A percentile compares a stretch with the other conserved stretches of the same genome.
Conservation (phyloP, 108 stramenopile species). For the Stephanodiscus triporus region DNA sequence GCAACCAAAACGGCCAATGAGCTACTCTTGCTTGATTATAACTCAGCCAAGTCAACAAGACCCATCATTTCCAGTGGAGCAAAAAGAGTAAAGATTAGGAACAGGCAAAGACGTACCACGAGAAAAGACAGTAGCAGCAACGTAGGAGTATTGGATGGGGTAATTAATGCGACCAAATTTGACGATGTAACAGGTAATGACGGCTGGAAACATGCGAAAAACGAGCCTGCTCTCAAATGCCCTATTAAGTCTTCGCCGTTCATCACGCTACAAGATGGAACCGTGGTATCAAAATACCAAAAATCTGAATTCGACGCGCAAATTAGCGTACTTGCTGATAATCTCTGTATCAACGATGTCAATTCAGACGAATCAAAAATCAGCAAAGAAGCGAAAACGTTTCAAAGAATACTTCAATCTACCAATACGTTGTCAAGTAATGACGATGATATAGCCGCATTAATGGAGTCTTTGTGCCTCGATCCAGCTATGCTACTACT, state of each 20-base stretch:
- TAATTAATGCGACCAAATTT: constrained; percentile 23
- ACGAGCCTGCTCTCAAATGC: not conserved
- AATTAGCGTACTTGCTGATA: constrained; percentile 7
- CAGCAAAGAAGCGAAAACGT: constrained; percentile 39
- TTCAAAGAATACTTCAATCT: constrained; percentile 33
- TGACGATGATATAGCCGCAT: constrained; percentile 19
- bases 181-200: not conserved
- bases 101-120: constrained; percentile 17
- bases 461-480: constrained; percentile 76
- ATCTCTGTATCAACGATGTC: constrained; percentile 30
- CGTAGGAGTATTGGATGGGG: not conserved
- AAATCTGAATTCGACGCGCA: not conserved
- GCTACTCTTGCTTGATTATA: constrained; percentile 15
- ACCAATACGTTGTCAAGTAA: not conserved
- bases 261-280: constrained; percentile 45
- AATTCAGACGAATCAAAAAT: not conserved
- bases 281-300: constrained; percentile 31
- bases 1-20: constrained; percentile 6
- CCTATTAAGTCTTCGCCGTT: constrained; percentile 25
- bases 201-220: not conserved
- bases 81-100: constrained; percentile 24
- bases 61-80: constrained; percentile 16
- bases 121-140: not conserved
- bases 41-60: not conserved
- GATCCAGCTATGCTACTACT: constrained; percentile 70